phyloP scores from a whole-genome alignment of 352 stramenopile genomes.

The Phytophthora pisi region DNA sequence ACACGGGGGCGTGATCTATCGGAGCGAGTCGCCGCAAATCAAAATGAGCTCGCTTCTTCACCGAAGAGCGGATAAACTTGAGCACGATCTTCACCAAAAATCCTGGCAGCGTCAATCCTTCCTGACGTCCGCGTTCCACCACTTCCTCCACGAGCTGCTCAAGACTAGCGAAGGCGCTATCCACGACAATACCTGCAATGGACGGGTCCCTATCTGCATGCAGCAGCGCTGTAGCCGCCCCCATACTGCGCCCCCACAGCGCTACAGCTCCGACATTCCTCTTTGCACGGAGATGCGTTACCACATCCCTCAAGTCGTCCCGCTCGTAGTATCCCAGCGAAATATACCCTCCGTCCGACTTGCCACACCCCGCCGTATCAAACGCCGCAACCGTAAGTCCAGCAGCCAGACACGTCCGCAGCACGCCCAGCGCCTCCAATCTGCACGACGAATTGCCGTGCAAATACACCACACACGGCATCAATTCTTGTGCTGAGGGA shows the following conservation, averaged over 20 bases:
- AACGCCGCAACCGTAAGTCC: constrained; percentile 96
- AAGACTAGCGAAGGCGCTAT: constrained; percentile 97
- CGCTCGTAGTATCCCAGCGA: constrained; percentile 97
- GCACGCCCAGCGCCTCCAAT: constrained; percentile 94
- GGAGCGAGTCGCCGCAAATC: constrained; percentile 82
- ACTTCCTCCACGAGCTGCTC: constrained; percentile 97
- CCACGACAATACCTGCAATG: constrained; percentile 97
- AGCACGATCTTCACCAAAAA: constrained; percentile 94
- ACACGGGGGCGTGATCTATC: constrained; percentile 91
- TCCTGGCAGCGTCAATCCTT: constrained; percentile 92
- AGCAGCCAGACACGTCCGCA: constrained; percentile 88
- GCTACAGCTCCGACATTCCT: constrained; percentile 94
- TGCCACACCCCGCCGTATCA: constrained; percentile 96
- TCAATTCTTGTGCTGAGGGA: constrained; percentile 31
- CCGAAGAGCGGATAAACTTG: constrained; percentile 89
- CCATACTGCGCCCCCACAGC: constrained; percentile 98
- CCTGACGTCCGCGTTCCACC: constrained; percentile 94
- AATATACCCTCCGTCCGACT: constrained; percentile 97
- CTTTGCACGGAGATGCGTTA: constrained; percentile 93
- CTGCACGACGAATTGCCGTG: constrained; percentile 97
- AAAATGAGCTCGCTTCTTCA: constrained; percentile 92
- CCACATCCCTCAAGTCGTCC: constrained; percentile 88
- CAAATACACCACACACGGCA: constrained; percentile 97
- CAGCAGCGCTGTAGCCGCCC: constrained; percentile 97
- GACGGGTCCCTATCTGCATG: constrained; percentile 96